Conservation (phyloP, 129 eudicot genomes). For the Artemisia argyi region DNA sequence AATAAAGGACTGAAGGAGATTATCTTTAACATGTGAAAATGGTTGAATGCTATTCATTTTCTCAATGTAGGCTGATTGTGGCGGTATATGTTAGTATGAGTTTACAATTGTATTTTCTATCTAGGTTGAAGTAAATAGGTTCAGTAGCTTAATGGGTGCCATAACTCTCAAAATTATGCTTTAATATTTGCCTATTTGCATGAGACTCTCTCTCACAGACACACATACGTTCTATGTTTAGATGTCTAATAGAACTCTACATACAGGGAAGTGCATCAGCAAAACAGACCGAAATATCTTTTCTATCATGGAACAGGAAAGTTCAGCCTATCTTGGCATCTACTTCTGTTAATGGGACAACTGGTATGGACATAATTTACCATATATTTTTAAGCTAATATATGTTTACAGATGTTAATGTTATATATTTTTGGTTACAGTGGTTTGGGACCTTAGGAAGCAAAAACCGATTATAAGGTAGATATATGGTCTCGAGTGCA, state of each 20-base stretch:
- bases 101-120: background rate
- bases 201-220: background rate
- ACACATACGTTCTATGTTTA: background rate
- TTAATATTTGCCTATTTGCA: background rate
- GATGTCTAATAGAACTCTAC: slow-evolving; percentile 4
- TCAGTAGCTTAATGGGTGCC: background rate
- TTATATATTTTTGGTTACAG: slow-evolving; percentile 39
- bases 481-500: background rate
- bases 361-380: slow-evolving; percentile 47
- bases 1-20: background rate
- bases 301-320: slow-evolving; percentile 86
- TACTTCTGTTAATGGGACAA: slow-evolving; percentile 81
- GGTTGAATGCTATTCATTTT: background rate
- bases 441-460: slow-evolving; percentile 97
- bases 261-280: slow-evolving; percentile 89
- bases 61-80: background rate
- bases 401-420: slow-evolving; percentile 7
- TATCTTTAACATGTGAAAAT: background rate
- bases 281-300: slow-evolving; percentile 86
- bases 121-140: background rate
- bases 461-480: slow-evolving; percentile 93
- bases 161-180: background rate
- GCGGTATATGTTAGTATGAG: background rate
- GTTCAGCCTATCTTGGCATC: slow-evolving; percentile 88
- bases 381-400: slow-evolving; percentile 6